Base-by-base conservation (phyloP, 2,329 filamentous ascomycete species). In the Cladosporium oxysporum region DNA sequence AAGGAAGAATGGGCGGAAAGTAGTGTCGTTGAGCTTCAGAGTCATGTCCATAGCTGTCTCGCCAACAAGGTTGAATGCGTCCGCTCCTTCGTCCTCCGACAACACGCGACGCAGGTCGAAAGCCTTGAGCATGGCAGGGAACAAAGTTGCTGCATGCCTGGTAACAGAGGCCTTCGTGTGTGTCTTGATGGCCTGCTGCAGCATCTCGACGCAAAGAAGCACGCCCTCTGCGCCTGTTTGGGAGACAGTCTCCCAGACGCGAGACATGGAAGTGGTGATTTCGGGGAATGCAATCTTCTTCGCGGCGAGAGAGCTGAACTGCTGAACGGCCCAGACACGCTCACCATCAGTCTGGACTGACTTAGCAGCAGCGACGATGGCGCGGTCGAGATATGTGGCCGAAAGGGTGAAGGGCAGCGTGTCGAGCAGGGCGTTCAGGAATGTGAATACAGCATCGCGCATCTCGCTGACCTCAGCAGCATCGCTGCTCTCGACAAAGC, bases 11-110 rank as follows among this genome's bases (percentile, higher is more conserved):
- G 95, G 96, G 14, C 93, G 86, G 87, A 99, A 99, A 0, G 91
- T 88, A 0, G 91, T 89, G 76, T 99, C 95, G 79, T 97, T 98
- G 68, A 99, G 86, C 83, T 98, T 98, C 82, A 96, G 92, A 63
- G 97, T 91, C 88, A 97, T 95, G 78, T 92, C 91, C 66, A 99
- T 86, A 0, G 89, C 87, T 14, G 90, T 87, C 11, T 90, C 86
- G 75, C 92, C 90, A 70, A 91, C 73, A 10, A 74, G 66, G 7
- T 67, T 67, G 44, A 70, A 72, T 1, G 71, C 80, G 75, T 96
- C 92, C 14, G 92, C 82, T 50, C 83, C 81, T 23, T 82, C 78
- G 6, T 91, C 77, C 53, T 85, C 80, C 16, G 84, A 69, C 82
- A 62, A 85, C 80, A 65, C 68, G 12, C 88, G 84, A 52, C 91